These are phyloP conservation scores for Fraxinus cuspidata DNA, from an alignment of 257 asterid species.

Conservation along the genomic window DNA sequence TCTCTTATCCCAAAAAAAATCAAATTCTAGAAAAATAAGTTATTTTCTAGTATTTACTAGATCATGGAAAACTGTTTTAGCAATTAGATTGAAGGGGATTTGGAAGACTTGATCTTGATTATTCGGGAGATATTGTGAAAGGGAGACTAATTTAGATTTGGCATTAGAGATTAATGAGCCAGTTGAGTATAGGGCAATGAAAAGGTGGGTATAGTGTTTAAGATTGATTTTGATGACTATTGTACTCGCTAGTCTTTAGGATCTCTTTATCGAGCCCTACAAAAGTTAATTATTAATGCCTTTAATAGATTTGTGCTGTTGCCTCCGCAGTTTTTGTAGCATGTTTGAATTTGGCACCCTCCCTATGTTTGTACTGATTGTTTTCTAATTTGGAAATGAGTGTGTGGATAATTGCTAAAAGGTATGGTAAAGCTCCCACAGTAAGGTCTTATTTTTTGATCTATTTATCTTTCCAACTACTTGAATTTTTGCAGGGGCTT, in stretches of 20 bases:
- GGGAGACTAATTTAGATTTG: not conserved
- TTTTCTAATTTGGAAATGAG: not conserved
- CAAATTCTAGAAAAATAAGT: not conserved
- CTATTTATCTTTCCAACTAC: conserved; percentile 5
- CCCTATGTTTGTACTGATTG: not conserved
- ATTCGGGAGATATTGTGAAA: not conserved
- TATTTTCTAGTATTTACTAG: not conserved
- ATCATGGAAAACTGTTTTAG: not conserved
- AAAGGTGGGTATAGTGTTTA: not conserved
- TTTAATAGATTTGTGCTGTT: not conserved
- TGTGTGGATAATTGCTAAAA: not conserved
- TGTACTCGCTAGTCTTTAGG: not conserved
- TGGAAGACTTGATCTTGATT: not conserved
- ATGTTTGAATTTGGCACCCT: not conserved
- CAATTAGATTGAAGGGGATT: not conserved
- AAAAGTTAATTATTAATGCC: not conserved
- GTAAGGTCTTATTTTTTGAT: not conserved
- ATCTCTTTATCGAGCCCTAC: not conserved
- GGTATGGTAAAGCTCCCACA: not conserved
- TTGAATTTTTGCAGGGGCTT: conserved; percentile 63
- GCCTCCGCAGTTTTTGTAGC: not conserved
- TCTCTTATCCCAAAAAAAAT: not conserved
- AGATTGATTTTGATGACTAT: not conserved
- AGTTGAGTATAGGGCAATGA: not conserved
- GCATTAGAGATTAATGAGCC: not conserved